phyloP scores from a whole-genome alignment of 1,284 basidiomycete species.

The Ceratorhiza oryzae-sativae region DNA sequence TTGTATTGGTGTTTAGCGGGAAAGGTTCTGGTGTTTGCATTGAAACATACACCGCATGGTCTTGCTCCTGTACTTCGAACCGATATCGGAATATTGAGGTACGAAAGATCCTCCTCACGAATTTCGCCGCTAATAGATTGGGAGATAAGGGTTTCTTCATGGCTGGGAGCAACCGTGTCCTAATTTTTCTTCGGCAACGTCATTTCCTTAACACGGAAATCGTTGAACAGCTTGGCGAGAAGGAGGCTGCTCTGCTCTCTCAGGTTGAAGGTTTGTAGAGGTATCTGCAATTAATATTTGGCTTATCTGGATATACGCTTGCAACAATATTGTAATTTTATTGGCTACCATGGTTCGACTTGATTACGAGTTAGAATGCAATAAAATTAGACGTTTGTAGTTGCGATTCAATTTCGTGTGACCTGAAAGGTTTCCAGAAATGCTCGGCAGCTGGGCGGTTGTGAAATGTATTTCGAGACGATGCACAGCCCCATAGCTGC shows the following conservation, averaged over 20 bases:
- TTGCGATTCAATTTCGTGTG: no score
- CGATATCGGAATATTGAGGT: constrained; percentile 9
- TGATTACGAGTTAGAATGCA: no score
- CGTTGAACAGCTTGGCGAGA: constrained; percentile 10
- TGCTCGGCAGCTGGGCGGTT: no score
- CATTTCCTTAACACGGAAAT: not conserved
- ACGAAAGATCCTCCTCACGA: not conserved
- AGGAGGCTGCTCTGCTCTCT: constrained; percentile 11
- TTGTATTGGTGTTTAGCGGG: constrained; percentile 1
- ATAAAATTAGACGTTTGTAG: no score
- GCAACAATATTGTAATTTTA: no score
- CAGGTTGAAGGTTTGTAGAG: not conserved
- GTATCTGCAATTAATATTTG: no score
- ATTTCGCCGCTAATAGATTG: not conserved
- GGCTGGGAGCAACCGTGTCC: not conserved
- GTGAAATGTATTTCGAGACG: no score
- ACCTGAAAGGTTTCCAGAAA: no score
- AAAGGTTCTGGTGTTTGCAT: not conserved
- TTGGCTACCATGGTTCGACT: no score
- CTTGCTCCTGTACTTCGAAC: constrained; percentile 19
- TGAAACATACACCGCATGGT: constrained; percentile 14
- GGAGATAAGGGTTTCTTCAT: not conserved
- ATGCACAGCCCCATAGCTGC: no score
- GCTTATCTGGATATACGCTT: no score
- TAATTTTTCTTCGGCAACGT: constrained; percentile 10